Base-by-base conservation (phyloP, 1,284 basidiomycete species). In the Austropuccinia psidii region DNA sequence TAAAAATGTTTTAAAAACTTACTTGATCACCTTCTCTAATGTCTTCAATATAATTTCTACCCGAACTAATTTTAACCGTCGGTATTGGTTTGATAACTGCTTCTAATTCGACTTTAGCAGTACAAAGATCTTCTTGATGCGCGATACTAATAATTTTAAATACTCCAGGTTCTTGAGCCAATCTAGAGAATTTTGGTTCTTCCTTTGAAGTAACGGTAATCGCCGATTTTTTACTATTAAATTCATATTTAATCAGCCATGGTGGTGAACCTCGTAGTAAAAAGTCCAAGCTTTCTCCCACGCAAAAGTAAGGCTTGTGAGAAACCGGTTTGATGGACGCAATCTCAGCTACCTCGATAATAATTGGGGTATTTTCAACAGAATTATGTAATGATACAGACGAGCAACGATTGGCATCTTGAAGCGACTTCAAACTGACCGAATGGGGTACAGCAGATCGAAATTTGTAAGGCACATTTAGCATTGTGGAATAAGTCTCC, bases 191-290 rank as follows among this genome's bases (percentile, higher is more conserved):
- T 4, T 90, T 88, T 0, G 90, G 58, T 41, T 60, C 89, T 24
- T 85, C 84, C 76, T 87, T 88, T 11, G 88, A 88, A 74, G 89
- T 88, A 74, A 91, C 90, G 2, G 85, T 86, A 31, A 69, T 69
- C n/a, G 54, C 49, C 77, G 90, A 85, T 21, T 85, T 80, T 80
- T 89, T 90, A 61, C 88, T 87, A 76, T 91, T 89, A 81, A 93
- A 87, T 55, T 87, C 86, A 81, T 96, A 93, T 87, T 88, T 88
- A 73, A 98, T 87, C 5, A 88, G 89, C 93, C 95, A 98, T 1
- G 95, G 94, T n/a, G 94, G 88, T 57, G 87, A 90, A 65, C 95
- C 95, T 81, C 97, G 93, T 21, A 98, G 84, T 78, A 94, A 87
- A 84, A 95, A 98, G 76, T 93, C 91, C 11, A 91, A 85, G 60